Base-by-base conservation (phyloP, 192 early-diverging fungal genomes). In the Coemansia sp. region DNA sequence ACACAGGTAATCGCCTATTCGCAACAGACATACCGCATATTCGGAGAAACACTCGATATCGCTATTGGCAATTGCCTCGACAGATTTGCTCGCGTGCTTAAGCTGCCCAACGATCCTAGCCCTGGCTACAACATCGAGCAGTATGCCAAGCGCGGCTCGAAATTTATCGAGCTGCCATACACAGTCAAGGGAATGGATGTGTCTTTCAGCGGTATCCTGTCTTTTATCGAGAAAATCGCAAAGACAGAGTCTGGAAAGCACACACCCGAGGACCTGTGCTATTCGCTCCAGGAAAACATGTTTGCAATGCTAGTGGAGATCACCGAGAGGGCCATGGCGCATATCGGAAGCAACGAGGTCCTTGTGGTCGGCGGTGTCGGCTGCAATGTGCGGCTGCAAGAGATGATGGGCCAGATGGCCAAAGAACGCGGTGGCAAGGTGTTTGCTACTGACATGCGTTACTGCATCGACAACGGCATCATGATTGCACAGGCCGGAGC, bases 241-340 rank as follows among this genome's bases (percentile, higher is more conserved):
- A 86, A 88, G 51, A 89, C 86, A 3, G 76, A 88, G 58, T 64
- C 89, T 0, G 80, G 65, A 22, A 79, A 84, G 64, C 76, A 87
- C 28, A 91, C 93, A 6, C 83, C 87, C 17, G 96, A 94, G 22
- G 96, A 99, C 62, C 84, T 99, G n/a, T 99, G 97, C 82, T 99
- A 90, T 71, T 97, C 95, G 37, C 79, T 99, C 32, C 97, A 99
- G 62, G 97, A 99, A 68, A 99, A 91, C 2, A 74, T 97, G 55
- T 99, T 98, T 94, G 95, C 97, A 14, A 99, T 99, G 97, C 84
- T 99, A 51, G 95, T 99, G n/a, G 97, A 99, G 81, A 97, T 91
- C 39, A 99, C 97, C 32, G 97, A 99, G 79, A 87, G 97, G 5
- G 96, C 97, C 5, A 98, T 99, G 96, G 96, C 97, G 2, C 97